Evolutionary conservation across 73 alveolate genomes (phyloP).

Genomic region (Symbiodinium pilosum): DNA sequence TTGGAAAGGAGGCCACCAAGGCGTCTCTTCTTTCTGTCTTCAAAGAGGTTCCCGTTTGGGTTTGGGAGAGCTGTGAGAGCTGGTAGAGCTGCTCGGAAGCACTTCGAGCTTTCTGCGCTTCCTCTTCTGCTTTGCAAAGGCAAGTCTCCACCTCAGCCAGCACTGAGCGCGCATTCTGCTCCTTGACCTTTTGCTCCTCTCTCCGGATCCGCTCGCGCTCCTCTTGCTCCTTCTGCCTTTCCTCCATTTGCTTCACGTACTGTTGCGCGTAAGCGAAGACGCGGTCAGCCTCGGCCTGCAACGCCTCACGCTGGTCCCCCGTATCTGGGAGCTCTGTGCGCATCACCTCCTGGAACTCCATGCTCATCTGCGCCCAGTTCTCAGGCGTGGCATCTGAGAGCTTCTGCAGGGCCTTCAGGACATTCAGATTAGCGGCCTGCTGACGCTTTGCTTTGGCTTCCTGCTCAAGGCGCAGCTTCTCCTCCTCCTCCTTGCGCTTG

Average conservation of each 20-base stretch:
- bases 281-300: conserved; percentile 46
- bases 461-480: conserved; percentile 19
- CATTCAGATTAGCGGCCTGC: conserved; percentile 29
- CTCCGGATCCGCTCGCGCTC: conserved; percentile 28
- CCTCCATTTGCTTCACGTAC: conserved; percentile 48
- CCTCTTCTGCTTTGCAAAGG: conserved; percentile 63
- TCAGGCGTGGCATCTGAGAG: conserved; percentile 42
- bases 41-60: neutral
- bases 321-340: conserved; percentile 37
- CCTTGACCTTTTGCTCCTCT: conserved; percentile 49
- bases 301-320: conserved; percentile 36
- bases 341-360: conserved; percentile 28
- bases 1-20: conserved; percentile 36
- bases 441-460: conserved; percentile 31
- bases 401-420: conserved; percentile 58
- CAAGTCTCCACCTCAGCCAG: conserved; percentile 22
- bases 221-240: conserved; percentile 39
- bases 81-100: conserved; percentile 67
- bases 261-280: conserved; percentile 18
- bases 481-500: conserved; percentile 13
- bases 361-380: conserved; percentile 1
- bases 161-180: conserved; percentile 40
- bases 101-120: conserved; percentile 44
- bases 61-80: neutral
- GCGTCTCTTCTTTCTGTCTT: neutral